A percentile compares a stretch with the other conserved stretches of the same genome.
These are phyloP conservation scores for Solanum peruvianum DNA, from an alignment of 257 asterid genomes.

Conservation along the genomic window DNA sequence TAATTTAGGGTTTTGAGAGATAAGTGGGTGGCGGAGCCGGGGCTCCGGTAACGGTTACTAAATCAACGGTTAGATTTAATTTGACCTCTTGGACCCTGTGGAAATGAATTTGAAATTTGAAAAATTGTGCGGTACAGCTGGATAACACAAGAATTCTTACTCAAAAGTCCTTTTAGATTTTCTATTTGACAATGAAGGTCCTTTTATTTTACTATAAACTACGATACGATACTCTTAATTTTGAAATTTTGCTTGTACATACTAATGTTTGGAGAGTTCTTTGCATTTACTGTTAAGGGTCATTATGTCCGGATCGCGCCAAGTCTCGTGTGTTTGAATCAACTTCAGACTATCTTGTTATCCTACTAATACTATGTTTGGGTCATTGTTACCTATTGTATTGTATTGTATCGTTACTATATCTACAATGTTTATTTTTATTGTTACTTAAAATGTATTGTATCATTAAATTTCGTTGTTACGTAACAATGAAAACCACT, in stretches of 20 bases:
- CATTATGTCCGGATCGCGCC: too few relatives aligned
- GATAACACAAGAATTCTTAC: not conserved
- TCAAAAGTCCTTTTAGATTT: not conserved
- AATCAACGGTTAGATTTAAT: not conserved
- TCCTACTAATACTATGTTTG: too few relatives aligned
- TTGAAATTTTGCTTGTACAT: not conserved
- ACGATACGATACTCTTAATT: not conserved
- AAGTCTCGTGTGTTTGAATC: too few relatives aligned
- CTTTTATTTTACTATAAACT: not conserved
- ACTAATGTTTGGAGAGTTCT: not conserved
- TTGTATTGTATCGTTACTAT: too few relatives aligned
- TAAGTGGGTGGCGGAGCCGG: not conserved
- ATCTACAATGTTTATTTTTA: too few relatives aligned
- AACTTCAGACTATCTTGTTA: too few relatives aligned
- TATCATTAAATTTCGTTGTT: too few relatives aligned
- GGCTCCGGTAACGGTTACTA: not conserved
- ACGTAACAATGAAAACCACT: too few relatives aligned
- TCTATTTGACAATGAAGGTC: not conserved
- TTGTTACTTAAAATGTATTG: too few relatives aligned
- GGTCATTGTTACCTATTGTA: too few relatives aligned
- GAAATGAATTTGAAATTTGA: not conserved
- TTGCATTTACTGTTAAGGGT: not conserved
- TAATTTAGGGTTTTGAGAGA: not conserved
- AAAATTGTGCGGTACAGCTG: not conserved
- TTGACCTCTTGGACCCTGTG: not conserved